Evolutionary conservation across 2,329 filamentous ascomycete genomes (phyloP).

Genomic region (Fusarium fracticaudum): DNA sequence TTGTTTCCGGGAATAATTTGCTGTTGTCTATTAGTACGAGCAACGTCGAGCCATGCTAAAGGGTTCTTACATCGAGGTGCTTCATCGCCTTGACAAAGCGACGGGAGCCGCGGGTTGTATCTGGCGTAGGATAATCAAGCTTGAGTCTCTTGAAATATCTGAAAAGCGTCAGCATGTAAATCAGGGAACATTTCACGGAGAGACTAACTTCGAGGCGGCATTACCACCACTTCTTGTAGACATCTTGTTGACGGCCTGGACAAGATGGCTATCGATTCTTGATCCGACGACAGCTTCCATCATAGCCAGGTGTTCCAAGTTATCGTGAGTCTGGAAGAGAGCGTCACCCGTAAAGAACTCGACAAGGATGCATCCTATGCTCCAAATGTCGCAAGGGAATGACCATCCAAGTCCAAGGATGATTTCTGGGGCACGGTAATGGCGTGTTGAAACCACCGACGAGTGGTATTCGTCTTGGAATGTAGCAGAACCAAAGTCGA

Average conservation of each 20-base stretch:
- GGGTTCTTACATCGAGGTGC: conserved; percentile 63
- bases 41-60: not conserved
- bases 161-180: conserved; percentile 39
- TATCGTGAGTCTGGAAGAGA: conserved; percentile 77
- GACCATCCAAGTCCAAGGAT: conserved; percentile 77
- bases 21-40: conserved; percentile 48
- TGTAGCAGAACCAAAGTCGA: conserved; percentile 77
- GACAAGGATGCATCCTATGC: conserved; percentile 76
- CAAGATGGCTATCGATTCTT: conserved; percentile 67
- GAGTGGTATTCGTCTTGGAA: conserved; percentile 80
- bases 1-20: conserved; percentile 71
- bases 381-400: conserved; percentile 78
- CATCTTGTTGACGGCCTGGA: conserved; percentile 61
- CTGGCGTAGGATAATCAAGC: conserved; percentile 71
- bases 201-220: conserved; percentile 69
- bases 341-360: conserved; percentile 78
- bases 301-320: conserved; percentile 78
- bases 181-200: not conserved
- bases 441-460: conserved; percentile 74
- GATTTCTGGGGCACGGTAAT: conserved; percentile 76
- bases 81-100: conserved; percentile 80
- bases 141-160: conserved; percentile 74
- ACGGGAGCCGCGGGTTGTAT: conserved; percentile 71
- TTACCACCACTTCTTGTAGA: conserved; percentile 66
- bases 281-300: conserved; percentile 74